A percentile compares a stretch with the other conserved stretches of the same genome.
Conservation (phyloP, 1,284 basidiomycete species). For the Xerocomus minutiporus region DNA sequence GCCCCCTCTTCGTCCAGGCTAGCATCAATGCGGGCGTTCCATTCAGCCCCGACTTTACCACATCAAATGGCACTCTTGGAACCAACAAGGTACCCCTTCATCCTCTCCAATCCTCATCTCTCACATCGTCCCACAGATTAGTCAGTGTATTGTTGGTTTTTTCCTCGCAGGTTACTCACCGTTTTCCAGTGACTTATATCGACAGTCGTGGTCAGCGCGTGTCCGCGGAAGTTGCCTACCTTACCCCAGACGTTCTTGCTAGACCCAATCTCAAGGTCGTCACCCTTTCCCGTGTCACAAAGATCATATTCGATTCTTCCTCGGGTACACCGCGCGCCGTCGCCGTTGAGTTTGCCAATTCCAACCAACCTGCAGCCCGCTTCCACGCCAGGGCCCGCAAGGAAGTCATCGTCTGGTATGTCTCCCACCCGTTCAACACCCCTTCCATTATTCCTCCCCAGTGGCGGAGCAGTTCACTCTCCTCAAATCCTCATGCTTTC, state of each 20-base stretch:
- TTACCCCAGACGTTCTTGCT: slow-evolving; percentile 56
- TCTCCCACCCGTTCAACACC: neutral
- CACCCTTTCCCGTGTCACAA: slow-evolving; percentile 49
- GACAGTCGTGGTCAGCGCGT: slow-evolving; percentile 47
- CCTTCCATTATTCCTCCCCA: slow-evolving; percentile 22
- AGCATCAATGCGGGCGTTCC: slow-evolving; percentile 29
- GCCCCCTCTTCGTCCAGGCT: slow-evolving; percentile 27
- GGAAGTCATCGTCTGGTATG: slow-evolving; percentile 61
- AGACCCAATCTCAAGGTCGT: slow-evolving; percentile 60
- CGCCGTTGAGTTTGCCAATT: slow-evolving; percentile 54
- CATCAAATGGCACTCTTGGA: slow-evolving; percentile 29
- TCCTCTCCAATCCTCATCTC: neutral
- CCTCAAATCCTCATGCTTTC: slow-evolving; percentile 71
- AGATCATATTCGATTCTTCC: slow-evolving; percentile 53
- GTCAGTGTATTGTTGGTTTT: slow-evolving; percentile 24
- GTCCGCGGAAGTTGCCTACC: slow-evolving; percentile 60
- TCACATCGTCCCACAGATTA: slow-evolving; percentile 29
- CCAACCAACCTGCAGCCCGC: slow-evolving; percentile 15
- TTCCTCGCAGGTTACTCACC: neutral
- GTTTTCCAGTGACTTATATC: slow-evolving; percentile 56
- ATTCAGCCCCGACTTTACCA: slow-evolving; percentile 32
- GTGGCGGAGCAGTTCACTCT: slow-evolving; percentile 60
- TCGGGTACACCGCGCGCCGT: slow-evolving; percentile 43
- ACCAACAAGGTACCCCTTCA: slow-evolving; percentile 24
- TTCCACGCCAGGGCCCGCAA: slow-evolving; percentile 47